phyloP scores from a whole-genome alignment of 225 moss, liverwort and hornwort species.

The Physcomitrium patens region DNA sequence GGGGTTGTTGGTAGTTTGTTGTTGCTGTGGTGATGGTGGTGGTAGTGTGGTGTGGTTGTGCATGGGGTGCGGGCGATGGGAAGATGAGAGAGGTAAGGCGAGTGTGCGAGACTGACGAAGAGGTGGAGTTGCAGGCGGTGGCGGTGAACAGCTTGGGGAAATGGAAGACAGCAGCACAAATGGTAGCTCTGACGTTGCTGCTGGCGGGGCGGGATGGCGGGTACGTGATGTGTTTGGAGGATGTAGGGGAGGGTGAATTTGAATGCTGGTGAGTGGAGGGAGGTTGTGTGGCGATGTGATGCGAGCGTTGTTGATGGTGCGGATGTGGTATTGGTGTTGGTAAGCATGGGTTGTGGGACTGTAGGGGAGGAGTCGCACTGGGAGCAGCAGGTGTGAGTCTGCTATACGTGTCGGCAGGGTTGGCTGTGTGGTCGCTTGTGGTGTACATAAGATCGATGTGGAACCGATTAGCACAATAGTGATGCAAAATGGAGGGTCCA shows the following conservation, averaged over 20 bases:
- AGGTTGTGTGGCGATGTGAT: not conserved
- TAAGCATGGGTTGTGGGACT: not conserved
- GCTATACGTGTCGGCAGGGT: constrained; percentile 60
- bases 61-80: not conserved
- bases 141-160: constrained; percentile 69
- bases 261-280: not conserved
- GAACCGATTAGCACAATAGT: constrained; percentile 37
- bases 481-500: not conserved
- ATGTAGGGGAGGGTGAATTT: not conserved
- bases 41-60: not conserved
- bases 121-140: constrained; percentile 46
- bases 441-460: constrained; percentile 60
- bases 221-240: constrained; percentile 28
- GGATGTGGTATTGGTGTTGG: not conserved
- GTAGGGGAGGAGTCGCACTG: constrained; percentile 26
- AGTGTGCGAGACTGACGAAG: not conserved
- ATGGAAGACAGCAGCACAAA: constrained; percentile 68
- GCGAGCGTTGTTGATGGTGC: not conserved
- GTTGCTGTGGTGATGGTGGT: no score
- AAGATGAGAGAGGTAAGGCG: not conserved
- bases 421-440: constrained; percentile 65
- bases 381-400: constrained; percentile 49
- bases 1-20: not conserved
- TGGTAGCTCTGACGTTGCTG: constrained; percentile 61
- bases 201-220: constrained; percentile 58